Base-by-base conservation (phyloP, 192 early-diverging fungal genomes). In the Gamsiella multidivaricata region DNA sequence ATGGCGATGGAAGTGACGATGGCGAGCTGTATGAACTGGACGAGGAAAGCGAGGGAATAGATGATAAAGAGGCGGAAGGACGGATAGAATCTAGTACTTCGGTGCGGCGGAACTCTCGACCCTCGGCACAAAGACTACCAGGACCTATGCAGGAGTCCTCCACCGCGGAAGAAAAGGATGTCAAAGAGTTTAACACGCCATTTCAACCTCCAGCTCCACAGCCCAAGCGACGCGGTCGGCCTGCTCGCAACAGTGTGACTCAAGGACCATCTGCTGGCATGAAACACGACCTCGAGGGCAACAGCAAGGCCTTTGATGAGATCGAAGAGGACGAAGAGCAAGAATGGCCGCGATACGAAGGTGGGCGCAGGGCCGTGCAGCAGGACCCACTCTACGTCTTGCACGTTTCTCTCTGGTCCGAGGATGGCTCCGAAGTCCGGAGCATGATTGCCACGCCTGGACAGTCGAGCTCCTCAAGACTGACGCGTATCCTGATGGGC, bases 401-500 rank as follows among this genome's bases (percentile, higher is more conserved):
- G 14, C 88, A 90, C 50, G 84, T 82, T 14, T 85, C 88, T 2
- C 70, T 90, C 9, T 90, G 88, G 87, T 88, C 88, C 18, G 82
- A 82, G 1, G 88, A 90, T 57, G 70, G 83, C 2, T 52, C 47
- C 3, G 81, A 86, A 36, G 88, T 88, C 62, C 83, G 86, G n/a
- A 90, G 85, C 70, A 84, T 87, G 59, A 87, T 88, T 56, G 82
- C 82, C 0, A 88, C 84, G 31, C 58, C 64, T 49, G 51, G 52
- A 37, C 54, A 46, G n/a, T 37, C 51, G 0, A 52, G 46, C 2
- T 83, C 85, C 11, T 83, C 87, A 11, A 90, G 87, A 59, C 75
- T 80, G 45, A 88, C 87, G 17, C 80, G 87, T 32, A 86, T 90
- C 7, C 65, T 90, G 26, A 88, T 90, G 87, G 88, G 88, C 0